Evolutionary conservation across 2,329 filamentous ascomycete species (phyloP).

Genomic region (Cercospora sojina): DNA sequence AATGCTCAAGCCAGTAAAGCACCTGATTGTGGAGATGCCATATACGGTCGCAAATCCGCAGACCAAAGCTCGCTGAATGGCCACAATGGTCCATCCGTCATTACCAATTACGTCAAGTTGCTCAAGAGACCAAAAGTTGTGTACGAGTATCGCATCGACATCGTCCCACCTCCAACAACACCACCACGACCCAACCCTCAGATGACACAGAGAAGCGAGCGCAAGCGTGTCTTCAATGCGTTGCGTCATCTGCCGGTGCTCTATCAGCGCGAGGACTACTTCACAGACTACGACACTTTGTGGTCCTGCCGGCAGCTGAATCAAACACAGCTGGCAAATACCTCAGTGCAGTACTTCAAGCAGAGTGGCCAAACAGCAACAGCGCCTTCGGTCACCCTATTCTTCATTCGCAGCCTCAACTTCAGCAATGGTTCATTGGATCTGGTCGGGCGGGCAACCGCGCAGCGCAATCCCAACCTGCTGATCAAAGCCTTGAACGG

Average conservation of each 20-base stretch:
- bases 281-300: conserved; percentile 8
- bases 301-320: neutral
- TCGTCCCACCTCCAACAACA: neutral
- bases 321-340: neutral
- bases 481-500: conserved; percentile 10
- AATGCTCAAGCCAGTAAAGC: neutral
- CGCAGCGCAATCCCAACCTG: conserved; percentile 3
- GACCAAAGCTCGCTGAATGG: neutral
- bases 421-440: neutral
- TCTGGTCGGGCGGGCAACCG: neutral
- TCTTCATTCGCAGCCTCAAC: neutral
- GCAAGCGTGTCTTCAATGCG: conserved; percentile 4
- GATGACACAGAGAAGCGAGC: conserved; percentile 3
- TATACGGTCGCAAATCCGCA: neutral
- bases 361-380: neutral
- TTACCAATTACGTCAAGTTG: conserved; percentile 4
- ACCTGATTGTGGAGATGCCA: neutral
- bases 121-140: neutral
- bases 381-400: neutral
- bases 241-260: neutral
- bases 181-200: neutral
- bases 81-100: neutral
- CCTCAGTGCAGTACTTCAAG: neutral
- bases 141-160: neutral
- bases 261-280: neutral